A percentile compares a stretch with the other conserved stretches of the same genome.
Conservation (phyloP, 305 asterid species). For the Fraxinus greggii region DNA sequence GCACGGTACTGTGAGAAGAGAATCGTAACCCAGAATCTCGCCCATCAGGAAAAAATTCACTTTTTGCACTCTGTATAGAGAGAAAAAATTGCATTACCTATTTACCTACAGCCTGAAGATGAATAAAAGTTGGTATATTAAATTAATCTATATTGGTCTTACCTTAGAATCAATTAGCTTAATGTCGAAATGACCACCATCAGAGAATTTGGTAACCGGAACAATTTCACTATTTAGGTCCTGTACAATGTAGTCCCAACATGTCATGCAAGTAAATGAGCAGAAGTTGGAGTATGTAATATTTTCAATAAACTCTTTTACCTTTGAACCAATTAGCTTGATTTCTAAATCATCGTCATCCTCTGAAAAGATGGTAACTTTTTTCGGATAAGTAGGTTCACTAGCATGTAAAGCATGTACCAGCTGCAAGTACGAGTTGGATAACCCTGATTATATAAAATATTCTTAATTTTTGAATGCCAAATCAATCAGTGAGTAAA, state of each 20-base stretch:
- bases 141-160: not conserved
- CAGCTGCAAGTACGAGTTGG: constrained; percentile 61
- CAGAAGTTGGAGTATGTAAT: constrained; percentile 10
- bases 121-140: constrained; percentile 19
- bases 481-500: not conserved
- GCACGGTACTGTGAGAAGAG: constrained; percentile 34
- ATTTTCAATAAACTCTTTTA: constrained; percentile 23
- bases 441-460: constrained; percentile 32
- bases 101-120: constrained; percentile 23
- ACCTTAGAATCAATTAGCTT: constrained; percentile 41
- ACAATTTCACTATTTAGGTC: constrained; percentile 35
- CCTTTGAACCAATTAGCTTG: constrained; percentile 50
- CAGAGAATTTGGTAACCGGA: constrained; percentile 37
- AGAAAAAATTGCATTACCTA: constrained; percentile 14
- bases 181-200: constrained; percentile 48
- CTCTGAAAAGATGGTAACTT: constrained; percentile 45
- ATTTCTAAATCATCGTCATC: constrained; percentile 51
- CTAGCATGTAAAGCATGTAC: constrained; percentile 58
- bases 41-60: constrained; percentile 34
- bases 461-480: not conserved
- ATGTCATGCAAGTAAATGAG: constrained; percentile 20
- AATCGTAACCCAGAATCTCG: constrained; percentile 34
- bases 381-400: constrained; percentile 48
- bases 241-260: constrained; percentile 31
- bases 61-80: constrained; percentile 35